Evolutionary conservation across 345 rosid species (phyloP).

Genomic region (Citrus unshiu): DNA sequence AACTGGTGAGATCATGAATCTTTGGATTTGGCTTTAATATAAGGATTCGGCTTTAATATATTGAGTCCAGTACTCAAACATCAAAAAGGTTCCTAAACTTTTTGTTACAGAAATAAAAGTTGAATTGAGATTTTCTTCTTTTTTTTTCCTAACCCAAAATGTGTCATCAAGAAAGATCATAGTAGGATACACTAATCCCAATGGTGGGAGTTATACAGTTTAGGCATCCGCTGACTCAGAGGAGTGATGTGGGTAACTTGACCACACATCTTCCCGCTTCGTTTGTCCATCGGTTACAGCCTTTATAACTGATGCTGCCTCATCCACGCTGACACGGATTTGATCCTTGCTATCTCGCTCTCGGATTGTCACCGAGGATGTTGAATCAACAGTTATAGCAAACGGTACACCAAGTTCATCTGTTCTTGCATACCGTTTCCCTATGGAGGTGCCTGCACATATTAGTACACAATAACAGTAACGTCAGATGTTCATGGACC

Average conservation of each 20-base stretch:
- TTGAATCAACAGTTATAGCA: slow-evolving; percentile 83
- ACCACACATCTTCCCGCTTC: slow-evolving; percentile 81
- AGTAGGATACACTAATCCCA: not conserved
- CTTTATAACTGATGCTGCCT: slow-evolving; percentile 66
- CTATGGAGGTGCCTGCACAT: slow-evolving; percentile 78
- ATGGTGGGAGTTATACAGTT: not conserved
- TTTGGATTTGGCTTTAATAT: no score
- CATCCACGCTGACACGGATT: slow-evolving; percentile 60
- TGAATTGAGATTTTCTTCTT: no score
- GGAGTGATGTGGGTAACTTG: slow-evolving; percentile 62
- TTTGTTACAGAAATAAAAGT: no score
- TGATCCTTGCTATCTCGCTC: slow-evolving; percentile 57
- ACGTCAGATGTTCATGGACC: not conserved
- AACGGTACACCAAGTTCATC: slow-evolving; percentile 98
- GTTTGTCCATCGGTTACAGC: slow-evolving; percentile 59
- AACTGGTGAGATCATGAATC: no score
- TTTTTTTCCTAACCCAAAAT: not conserved
- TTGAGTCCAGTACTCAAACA: not conserved
- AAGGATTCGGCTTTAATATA: no score
- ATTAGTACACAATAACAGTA: not conserved
- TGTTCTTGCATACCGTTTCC: slow-evolving; percentile 91
- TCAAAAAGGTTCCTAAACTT: no score
- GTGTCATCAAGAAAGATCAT: not conserved
- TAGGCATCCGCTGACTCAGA: slow-evolving; percentile 53
- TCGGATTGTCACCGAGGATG: slow-evolving; percentile 19